Evolutionary conservation across 148 eudicot genomes (phyloP), one percentile per base, ranked within the genome.

Genomic region (Cornus kousa): DNA sequence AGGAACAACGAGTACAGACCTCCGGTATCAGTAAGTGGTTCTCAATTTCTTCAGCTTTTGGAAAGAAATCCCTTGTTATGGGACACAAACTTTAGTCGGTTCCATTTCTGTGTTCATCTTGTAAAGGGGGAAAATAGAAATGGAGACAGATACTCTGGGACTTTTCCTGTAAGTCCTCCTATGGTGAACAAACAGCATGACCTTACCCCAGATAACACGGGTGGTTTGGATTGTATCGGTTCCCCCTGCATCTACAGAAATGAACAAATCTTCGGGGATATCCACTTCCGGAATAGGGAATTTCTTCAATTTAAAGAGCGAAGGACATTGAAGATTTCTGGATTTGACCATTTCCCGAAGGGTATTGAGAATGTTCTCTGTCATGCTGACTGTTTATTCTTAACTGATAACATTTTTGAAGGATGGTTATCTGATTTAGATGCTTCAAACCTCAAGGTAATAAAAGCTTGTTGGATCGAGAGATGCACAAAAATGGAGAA

Each of bases 401-500:
- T 87, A 2, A 9, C 73, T 43, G 85, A 74, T 70, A 67, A 77
- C 68, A 28, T 37, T 57, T 80, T 79, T 64, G 37, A 76, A 46
- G 70, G 2, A 13, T 77, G 20, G 12, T 33, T 65, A 43, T 75
- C 72, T 9, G 39, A 50, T 78, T 33, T 86, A 1, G 74, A 71
- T 53, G 65, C 67, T 5, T 77, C 70, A 9, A 73, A 43, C 12
- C 67, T 80, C 72, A 73, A 65, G 74, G 23, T 20, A 23, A 10
- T 82, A 39, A 82, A 74, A 68, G 85, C 81, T 14, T 87, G 81
- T 72, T 87, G 87, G 87, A 77, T 87, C 22, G 83, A 84, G 77
- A 82, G 86, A 13, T 87, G 89, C 77, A 16, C 19, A 2, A 24
- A 79, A 53, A 76, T 84, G 78, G 39, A 72, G 75, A 60, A 59